Conservation (phyloP, 768 basidiomycete genomes). For the Daedaleopsis sinensis region DNA sequence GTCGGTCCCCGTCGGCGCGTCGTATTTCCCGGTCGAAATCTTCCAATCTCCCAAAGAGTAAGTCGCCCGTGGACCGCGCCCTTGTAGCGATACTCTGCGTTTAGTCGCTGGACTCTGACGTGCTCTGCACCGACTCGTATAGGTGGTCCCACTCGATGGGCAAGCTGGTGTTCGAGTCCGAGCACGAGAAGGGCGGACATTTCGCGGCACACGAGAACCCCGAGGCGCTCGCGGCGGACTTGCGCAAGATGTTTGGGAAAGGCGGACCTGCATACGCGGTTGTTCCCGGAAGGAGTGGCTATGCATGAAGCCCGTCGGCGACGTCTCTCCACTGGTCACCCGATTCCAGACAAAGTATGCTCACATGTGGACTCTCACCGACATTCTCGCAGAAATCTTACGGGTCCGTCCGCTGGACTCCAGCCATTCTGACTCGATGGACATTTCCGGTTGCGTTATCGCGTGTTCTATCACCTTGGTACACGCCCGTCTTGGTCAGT, state of each 20-base stretch:
- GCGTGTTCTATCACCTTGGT: too few relatives aligned
- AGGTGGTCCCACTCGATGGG: constrained; percentile 29
- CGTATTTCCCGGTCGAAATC: too few relatives aligned
- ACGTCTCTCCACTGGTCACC: too few relatives aligned
- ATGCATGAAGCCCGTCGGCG: not conserved
- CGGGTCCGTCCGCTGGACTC: too few relatives aligned
- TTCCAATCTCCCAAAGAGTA: constrained; percentile 34
- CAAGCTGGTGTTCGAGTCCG: constrained; percentile 25
- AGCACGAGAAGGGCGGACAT: constrained; percentile 29
- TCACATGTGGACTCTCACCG: too few relatives aligned
- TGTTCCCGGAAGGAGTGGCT: constrained; percentile 17
- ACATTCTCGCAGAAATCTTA: too few relatives aligned
- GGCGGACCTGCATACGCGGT: constrained; percentile 29
- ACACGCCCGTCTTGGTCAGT: too few relatives aligned
- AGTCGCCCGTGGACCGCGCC: constrained; percentile 6
- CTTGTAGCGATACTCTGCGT: constrained; percentile 19
- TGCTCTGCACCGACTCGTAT: not conserved
- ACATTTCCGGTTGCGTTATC: too few relatives aligned
- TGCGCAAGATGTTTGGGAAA: constrained; percentile 31
- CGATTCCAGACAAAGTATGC: too few relatives aligned
- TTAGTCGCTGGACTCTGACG: too few relatives aligned
- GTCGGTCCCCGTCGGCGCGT: too few relatives aligned
- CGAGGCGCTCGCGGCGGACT: constrained; percentile 26
- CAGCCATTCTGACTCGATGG: too few relatives aligned
- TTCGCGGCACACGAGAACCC: constrained; percentile 32